phyloP scores from a whole-genome alignment of 139 green algal genomes.

The Gonium pectorale region DNA sequence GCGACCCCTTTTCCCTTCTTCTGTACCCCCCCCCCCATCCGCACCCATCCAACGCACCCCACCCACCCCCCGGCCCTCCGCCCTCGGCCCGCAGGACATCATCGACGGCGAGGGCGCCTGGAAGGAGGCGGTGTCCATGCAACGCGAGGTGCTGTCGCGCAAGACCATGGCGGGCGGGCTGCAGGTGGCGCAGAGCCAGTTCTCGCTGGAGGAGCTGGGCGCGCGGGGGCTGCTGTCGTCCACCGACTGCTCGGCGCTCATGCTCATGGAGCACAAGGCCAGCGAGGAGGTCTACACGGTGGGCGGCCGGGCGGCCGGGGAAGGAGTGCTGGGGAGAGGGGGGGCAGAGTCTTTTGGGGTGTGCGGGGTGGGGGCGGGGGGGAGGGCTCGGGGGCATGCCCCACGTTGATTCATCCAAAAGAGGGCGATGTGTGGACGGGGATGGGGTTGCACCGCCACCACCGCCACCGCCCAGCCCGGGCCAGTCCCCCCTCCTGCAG shows the following conservation, averaged over 20 bases:
- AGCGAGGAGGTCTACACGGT: constrained; percentile 65
- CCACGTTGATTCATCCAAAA: too few species aligned
- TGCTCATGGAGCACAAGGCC: constrained; percentile 68
- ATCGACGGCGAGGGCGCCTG: constrained; percentile 49
- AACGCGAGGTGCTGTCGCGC: constrained; percentile 52
- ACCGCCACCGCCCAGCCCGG: too few species aligned
- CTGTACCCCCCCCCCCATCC: background rate
- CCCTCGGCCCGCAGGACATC: constrained; percentile 38
- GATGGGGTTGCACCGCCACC: too few species aligned
- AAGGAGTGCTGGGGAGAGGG: background rate
- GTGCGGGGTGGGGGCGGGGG: background rate
- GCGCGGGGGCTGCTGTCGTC: constrained; percentile 59
- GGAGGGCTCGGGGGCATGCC: too few species aligned
- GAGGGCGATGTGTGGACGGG: too few species aligned
- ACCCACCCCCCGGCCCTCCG: background rate
- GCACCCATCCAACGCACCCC: too few species aligned
- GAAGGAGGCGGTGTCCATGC: constrained; percentile 46
- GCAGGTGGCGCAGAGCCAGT: constrained; percentile 52
- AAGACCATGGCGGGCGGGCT: constrained; percentile 46
- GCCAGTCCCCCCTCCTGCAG: too few species aligned
- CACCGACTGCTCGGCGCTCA: constrained; percentile 62
- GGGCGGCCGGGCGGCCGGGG: background rate
- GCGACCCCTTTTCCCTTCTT: background rate
- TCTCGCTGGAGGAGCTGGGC: constrained; percentile 59
- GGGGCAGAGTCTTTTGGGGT: too few species aligned